Base-by-base conservation (phyloP, 495 filamentous ascomycete species). In the Podospora sp. region DNA sequence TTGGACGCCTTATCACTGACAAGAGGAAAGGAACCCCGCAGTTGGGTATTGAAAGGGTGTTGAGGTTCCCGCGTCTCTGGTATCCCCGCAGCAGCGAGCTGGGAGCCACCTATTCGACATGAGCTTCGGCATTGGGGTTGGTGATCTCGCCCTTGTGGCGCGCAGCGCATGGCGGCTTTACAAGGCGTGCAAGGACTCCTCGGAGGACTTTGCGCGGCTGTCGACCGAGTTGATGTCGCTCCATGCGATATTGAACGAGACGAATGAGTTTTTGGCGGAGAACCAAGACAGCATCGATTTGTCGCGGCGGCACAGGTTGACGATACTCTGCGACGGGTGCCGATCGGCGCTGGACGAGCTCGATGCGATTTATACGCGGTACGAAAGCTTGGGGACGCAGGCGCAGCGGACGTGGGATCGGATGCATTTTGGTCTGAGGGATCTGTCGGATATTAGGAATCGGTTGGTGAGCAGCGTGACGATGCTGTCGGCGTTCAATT, bases 331-430 rank as follows among this genome's bases (percentile, higher is more conserved):
- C 12, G 68, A 74, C 33, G 75, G 73, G 25, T 78, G 75, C 60
- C 59, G 72, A 6, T 36, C 61, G 11, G 69, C 77, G 1, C 72
- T 80, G 12, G 51, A 65, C 14, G 74, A 81, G 24, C 62, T 79
- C 49, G 66, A 77, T 12, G 58, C 50, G 24, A 55, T 79, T n/a
- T 62, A 79, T 7, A 55, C 69, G n/a, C 71, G 65, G 11, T 79
- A 78, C 50, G 70, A 77, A 21, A 75, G 69, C 33, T 68, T 78
- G 16, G 79, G 78, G 26, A 78, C 77, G 8, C 71, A 79, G 40
- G 66, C 69, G 25, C 73, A 79, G 71, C 62, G 75, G 24, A 75
- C 72, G 25, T 81, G 76, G 77, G 79, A 80, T 69, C 72, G 77
- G n/a, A 70, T 78, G 73, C 70, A 65, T 11, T 80, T 72, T 65